These are phyloP conservation scores for Boechera divaricarpa DNA, from an alignment of 345 rosid genomes.

Conservation along the genomic window DNA sequence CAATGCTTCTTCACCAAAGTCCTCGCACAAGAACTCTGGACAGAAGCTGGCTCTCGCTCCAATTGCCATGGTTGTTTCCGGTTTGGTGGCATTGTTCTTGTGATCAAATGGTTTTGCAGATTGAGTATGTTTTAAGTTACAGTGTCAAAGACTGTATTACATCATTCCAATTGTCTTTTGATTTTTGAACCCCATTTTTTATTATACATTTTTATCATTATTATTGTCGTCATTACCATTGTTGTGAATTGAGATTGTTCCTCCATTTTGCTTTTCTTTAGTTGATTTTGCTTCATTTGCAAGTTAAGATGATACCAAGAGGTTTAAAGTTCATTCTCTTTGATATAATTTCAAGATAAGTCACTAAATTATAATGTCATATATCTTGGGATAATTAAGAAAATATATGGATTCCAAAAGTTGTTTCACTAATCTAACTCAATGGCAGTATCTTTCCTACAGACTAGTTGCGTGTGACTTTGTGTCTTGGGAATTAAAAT, in stretches of 20 bases:
- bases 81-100: conserved; percentile 57
- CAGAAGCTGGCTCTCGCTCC: conserved; percentile 46
- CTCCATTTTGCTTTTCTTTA: conserved; percentile 8
- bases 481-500: no score
- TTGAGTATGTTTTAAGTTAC: conserved; percentile 42
- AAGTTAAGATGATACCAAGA: conserved; percentile 19
- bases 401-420: neutral
- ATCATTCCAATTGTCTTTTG: conserved; percentile 29
- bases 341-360: neutral
- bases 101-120: conserved; percentile 39
- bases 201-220: conserved; percentile 36
- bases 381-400: neutral
- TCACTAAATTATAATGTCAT: conserved; percentile 21
- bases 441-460: no score
- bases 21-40: conserved; percentile 56
- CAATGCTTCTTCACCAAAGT: conserved; percentile 44
- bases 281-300: conserved; percentile 31
- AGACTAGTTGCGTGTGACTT: no score
- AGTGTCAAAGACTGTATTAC: conserved; percentile 38
- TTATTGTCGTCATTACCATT: conserved; percentile 29
- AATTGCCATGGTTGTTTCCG: conserved; percentile 52
- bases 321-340: neutral
- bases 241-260: conserved; percentile 33
- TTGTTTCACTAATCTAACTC: neutral
- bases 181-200: conserved; percentile 37